Conservation (phyloP, 2,329 filamentous ascomycete species). For the Colletotrichum orbiculare region DNA sequence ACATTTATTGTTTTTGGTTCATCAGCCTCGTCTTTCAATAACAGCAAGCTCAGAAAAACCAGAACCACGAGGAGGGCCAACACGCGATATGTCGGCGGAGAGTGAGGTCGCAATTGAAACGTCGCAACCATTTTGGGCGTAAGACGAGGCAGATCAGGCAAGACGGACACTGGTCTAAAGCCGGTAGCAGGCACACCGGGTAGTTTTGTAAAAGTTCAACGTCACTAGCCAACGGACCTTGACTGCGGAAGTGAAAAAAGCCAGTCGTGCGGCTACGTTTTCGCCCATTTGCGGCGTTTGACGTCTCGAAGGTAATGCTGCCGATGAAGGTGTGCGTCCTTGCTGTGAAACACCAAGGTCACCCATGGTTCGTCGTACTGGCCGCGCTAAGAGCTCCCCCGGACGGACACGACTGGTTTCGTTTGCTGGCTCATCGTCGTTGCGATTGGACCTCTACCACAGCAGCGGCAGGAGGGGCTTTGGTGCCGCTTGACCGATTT, state of each 20-base stretch:
- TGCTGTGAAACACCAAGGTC: conserved; percentile 31
- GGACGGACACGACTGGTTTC: conserved; percentile 19
- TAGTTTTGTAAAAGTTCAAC: conserved; percentile 20
- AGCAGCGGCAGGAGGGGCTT: conserved; percentile 5
- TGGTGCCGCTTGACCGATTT: conserved; percentile 8
- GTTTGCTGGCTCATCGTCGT: neutral
- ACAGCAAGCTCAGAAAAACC: conserved; percentile 18
- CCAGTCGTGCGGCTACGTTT: conserved; percentile 7
- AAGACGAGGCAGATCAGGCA: conserved; percentile 2
- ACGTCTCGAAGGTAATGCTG: conserved; percentile 30
- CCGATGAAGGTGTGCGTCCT: conserved; percentile 6
- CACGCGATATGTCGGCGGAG: conserved; percentile 32
- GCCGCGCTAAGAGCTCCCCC: conserved; percentile 30
- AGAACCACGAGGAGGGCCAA: conserved; percentile 30
- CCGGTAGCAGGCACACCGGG: conserved; percentile 2
- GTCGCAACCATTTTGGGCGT: conserved; percentile 31
- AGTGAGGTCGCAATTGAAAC: conserved; percentile 30
- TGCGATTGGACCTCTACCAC: conserved; percentile 27
- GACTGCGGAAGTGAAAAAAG: conserved; percentile 1
- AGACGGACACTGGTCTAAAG: neutral
- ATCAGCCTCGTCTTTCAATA: conserved; percentile 16
- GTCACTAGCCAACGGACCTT: conserved; percentile 22
- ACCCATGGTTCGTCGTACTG: conserved; percentile 31
- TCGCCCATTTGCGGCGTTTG: conserved; percentile 31
- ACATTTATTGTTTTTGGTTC: conserved; percentile 1